Conservation (phyloP, 2,329 filamentous ascomycete species). For the Exophiala viscosa region DNA sequence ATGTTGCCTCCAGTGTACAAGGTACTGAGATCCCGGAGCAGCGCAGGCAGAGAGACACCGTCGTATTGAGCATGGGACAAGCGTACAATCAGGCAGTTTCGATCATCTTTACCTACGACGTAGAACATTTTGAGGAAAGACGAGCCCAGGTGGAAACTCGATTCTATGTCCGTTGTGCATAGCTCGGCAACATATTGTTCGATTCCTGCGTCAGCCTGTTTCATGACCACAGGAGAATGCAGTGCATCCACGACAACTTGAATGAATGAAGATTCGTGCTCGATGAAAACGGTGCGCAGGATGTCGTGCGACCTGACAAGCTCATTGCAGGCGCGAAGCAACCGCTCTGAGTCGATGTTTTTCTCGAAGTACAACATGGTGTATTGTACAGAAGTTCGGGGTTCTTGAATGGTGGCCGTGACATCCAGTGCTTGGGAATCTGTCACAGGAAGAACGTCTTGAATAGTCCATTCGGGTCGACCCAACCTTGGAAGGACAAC, state of each 20-base stretch:
- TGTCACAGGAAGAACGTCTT: constrained; percentile 56
- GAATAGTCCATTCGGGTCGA: constrained; percentile 50
- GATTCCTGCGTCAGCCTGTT: constrained; percentile 46
- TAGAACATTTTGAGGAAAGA: constrained; percentile 60
- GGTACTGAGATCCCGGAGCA: constrained; percentile 59
- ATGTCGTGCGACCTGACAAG: constrained; percentile 62
- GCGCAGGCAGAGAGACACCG: constrained; percentile 61
- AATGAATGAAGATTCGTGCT: constrained; percentile 49
- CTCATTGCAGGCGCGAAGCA: constrained; percentile 44
- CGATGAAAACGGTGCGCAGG: constrained; percentile 62
- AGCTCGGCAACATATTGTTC: constrained; percentile 53
- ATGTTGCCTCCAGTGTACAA: constrained; percentile 45
- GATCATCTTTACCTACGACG: constrained; percentile 41
- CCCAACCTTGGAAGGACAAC: constrained; percentile 51
- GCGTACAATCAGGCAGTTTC: constrained; percentile 50
- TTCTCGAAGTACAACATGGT: constrained; percentile 61
- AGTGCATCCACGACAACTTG: constrained; percentile 58
- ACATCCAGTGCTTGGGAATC: constrained; percentile 60
- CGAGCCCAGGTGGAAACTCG: constrained; percentile 56
- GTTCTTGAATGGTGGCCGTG: constrained; percentile 53
- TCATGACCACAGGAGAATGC: constrained; percentile 49
- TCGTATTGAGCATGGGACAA: constrained; percentile 68
- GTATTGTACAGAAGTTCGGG: constrained; percentile 62
- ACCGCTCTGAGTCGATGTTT: constrained; percentile 46
- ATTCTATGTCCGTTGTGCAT: constrained; percentile 55